Evolutionary conservation across 768 basidiomycete species (phyloP).

Genomic region (Mycena maculata): DNA sequence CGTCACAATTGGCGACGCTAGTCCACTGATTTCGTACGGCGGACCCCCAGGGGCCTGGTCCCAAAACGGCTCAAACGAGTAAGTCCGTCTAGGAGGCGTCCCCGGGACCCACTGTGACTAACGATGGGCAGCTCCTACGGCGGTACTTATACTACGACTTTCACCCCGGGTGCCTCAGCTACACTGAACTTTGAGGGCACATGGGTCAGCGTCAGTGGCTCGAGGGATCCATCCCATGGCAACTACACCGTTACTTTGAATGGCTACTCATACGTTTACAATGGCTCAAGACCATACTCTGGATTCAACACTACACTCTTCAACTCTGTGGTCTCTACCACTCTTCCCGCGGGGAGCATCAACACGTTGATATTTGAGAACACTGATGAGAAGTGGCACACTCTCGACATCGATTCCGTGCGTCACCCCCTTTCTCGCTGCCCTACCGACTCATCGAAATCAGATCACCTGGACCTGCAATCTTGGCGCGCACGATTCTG

Average conservation of each 20-base stretch:
- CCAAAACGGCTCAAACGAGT: constrained; percentile 23
- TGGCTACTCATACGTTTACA: not conserved
- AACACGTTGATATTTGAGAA: constrained; percentile 23
- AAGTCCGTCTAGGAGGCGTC: not conserved
- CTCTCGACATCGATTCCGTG: constrained; percentile 32
- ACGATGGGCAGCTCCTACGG: constrained; percentile 6
- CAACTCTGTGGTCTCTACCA: not conserved
- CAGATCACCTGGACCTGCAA: constrained; percentile 22
- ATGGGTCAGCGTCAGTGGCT: constrained; percentile 21
- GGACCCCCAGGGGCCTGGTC: constrained; percentile 17
- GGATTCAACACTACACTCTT: constrained; percentile 13
- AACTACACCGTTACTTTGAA: constrained; percentile 21
- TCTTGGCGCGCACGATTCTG: constrained; percentile 2
- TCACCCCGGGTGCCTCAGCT: constrained; percentile 7
- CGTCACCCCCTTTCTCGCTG: not conserved
- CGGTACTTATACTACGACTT: not conserved
- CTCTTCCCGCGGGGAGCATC: too few species aligned
- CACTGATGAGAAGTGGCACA: not conserved
- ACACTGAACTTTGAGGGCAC: constrained; percentile 16
- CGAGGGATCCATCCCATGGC: constrained; percentile 12
- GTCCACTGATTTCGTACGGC: constrained; percentile 25
- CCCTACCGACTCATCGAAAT: not conserved
- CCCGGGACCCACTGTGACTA: not conserved
- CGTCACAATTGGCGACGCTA: constrained; percentile 24
- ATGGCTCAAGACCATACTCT: not conserved